These are phyloP conservation scores for Solanum lignicaule DNA, from an alignment of 257 asterid species.

Conservation along the genomic window DNA sequence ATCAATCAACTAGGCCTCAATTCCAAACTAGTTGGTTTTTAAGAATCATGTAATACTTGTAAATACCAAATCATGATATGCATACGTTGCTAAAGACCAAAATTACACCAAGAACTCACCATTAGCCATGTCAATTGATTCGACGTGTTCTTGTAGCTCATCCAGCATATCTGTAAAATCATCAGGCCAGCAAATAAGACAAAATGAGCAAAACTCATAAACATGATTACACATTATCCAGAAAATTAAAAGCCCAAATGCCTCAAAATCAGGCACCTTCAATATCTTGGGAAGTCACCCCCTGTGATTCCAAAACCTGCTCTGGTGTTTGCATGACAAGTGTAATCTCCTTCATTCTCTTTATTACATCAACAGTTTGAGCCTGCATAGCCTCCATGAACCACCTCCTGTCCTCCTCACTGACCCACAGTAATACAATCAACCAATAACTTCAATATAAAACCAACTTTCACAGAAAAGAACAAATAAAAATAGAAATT, in stretches of 20 bases:
- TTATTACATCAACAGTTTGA: constrained; percentile 72
- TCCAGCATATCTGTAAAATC: constrained; percentile 59
- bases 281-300: constrained; percentile 68
- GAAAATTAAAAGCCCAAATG: background rate
- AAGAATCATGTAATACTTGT: background rate
- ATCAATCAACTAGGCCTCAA: background rate
- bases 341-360: constrained; percentile 84
- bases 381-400: constrained; percentile 96
- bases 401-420: constrained; percentile 92
- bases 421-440: constrained; percentile 2
- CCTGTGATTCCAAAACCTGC: constrained; percentile 73
- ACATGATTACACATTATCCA: background rate
- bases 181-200: background rate
- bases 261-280: constrained; percentile 32
- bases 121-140: constrained; percentile 84
- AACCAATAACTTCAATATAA: background rate
- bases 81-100: background rate
- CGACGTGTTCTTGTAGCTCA: constrained; percentile 94
- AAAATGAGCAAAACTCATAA: background rate
- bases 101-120: constrained; percentile 38
- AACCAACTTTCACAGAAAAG: background rate
- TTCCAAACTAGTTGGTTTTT: background rate
- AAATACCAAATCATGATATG: background rate
- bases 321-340: constrained; percentile 83
- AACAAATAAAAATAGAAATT: background rate